Evolutionary conservation across 129 eudicot genomes (phyloP).

Genomic region (Tagetes erecta): DNA sequence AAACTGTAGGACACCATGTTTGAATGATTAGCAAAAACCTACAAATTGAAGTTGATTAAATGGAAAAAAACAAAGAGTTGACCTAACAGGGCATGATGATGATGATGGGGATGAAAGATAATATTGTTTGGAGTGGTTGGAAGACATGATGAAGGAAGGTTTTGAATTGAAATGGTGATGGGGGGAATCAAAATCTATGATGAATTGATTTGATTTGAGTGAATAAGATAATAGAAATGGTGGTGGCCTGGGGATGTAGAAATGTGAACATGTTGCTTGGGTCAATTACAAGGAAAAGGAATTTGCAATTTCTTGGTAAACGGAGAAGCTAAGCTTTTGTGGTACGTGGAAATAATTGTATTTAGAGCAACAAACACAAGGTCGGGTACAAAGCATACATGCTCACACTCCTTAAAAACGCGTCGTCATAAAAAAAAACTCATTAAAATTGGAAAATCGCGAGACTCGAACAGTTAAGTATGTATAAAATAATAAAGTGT

Average conservation of each 20-base stretch:
- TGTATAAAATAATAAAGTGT: too few species aligned
- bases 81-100: background rate
- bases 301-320: too few species aligned
- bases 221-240: constrained; percentile 16
- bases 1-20: constrained; percentile 24
- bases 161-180: constrained; percentile 18
- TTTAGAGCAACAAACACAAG: too few species aligned
- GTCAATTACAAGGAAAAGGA: constrained; percentile 22
- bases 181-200: background rate
- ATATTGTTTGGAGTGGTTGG: background rate
- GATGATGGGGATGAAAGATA: background rate
- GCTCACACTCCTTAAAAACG: too few species aligned
- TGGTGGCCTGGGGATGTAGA: constrained; percentile 14
- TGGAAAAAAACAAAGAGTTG: background rate
- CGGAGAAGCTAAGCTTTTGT: too few species aligned
- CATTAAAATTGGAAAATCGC: too few species aligned
- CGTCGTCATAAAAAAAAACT: too few species aligned
- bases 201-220: constrained; percentile 25
- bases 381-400: too few species aligned
- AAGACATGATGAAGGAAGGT: background rate
- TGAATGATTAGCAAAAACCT: constrained; percentile 6
- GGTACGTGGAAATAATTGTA: too few species aligned
- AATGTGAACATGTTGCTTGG: background rate
- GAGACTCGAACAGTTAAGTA: too few species aligned
- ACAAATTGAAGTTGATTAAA: constrained; percentile 15